Evolutionary conservation across 2,329 filamentous ascomycete genomes (phyloP).

Genomic region (Pseudogymnoascus sp.): DNA sequence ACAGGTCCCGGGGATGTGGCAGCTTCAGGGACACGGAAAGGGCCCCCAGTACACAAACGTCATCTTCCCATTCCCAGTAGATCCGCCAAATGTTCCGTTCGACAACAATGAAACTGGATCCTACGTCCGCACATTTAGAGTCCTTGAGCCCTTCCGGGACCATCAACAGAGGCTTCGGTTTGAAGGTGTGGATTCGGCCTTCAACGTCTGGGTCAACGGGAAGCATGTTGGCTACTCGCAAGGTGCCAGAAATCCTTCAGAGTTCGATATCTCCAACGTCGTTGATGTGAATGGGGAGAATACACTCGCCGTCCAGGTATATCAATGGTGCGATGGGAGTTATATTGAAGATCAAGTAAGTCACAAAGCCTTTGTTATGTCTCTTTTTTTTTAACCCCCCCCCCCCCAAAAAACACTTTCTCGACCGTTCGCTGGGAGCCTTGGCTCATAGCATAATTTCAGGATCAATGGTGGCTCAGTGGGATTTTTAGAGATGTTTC

Average conservation of each 20-base stretch:
- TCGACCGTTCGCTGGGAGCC: background rate
- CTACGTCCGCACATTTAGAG: constrained; percentile 39
- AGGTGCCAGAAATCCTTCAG: constrained; percentile 46
- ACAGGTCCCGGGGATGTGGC: constrained; percentile 46
- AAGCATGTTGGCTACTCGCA: constrained; percentile 47
- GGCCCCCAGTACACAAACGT: constrained; percentile 46
- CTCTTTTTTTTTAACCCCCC: no score
- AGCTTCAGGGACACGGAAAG: constrained; percentile 45
- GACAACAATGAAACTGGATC: constrained; percentile 44
- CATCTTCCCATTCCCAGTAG: constrained; percentile 43
- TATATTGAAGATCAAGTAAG: constrained; percentile 44
- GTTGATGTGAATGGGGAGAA: constrained; percentile 24
- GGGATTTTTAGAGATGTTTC: constrained; percentile 48
- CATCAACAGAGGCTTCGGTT: constrained; percentile 44
- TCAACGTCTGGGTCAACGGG: constrained; percentile 49
- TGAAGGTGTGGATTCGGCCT: constrained; percentile 49
- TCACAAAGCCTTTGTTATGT: constrained; percentile 12
- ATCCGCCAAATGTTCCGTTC: constrained; percentile 43
- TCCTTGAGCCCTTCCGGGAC: constrained; percentile 33
- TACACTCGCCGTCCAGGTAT: constrained; percentile 41
- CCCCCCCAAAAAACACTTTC: no score
- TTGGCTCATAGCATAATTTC: background rate
- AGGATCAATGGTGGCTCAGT: constrained; percentile 45
- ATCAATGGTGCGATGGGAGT: constrained; percentile 48
- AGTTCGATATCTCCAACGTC: constrained; percentile 44